A percentile compares a stretch with the other conserved stretches of the same genome.
Evolutionary conservation across 495 filamentous ascomycete genomes (phyloP).

Genomic region (Sabuloglossum arenarium): DNA sequence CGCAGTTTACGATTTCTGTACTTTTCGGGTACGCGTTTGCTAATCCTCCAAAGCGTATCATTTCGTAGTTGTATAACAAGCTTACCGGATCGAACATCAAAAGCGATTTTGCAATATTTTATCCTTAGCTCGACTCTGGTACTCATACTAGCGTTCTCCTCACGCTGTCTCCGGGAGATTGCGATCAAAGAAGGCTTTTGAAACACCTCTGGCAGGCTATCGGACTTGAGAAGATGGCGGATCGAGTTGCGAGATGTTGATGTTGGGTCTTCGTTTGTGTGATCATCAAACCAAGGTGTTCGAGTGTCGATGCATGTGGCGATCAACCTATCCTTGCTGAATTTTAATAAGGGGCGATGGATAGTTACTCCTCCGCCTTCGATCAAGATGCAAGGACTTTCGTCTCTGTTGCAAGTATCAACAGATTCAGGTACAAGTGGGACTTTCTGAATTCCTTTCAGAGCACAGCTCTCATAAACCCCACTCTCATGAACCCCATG

Average conservation of each 20-base stretch:
- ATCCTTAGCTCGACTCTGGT: slow-evolving; percentile 8
- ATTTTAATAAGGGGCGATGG: slow-evolving; percentile 52
- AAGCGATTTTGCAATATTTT: background rate
- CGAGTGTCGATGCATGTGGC: slow-evolving; percentile 45
- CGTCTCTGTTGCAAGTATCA: background rate
- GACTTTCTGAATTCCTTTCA: too few relatives aligned
- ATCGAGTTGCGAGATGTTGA: slow-evolving; percentile 65
- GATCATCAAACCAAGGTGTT: slow-evolving; percentile 62
- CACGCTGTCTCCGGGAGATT: slow-evolving; percentile 17
- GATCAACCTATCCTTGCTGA: slow-evolving; percentile 48
- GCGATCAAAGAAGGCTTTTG: slow-evolving; percentile 39
- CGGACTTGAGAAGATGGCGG: slow-evolving; percentile 35
- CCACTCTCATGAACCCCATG: slow-evolving; percentile 53
- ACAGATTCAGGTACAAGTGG: too few relatives aligned
- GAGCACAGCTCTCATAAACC: slow-evolving; percentile 7
- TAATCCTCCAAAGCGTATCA: background rate
- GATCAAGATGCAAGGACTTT: slow-evolving; percentile 11
- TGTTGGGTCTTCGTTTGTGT: slow-evolving; percentile 63
- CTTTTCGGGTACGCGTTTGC: background rate
- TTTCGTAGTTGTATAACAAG: background rate
- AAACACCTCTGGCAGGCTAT: slow-evolving; percentile 47
- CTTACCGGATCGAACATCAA: slow-evolving; percentile 4
- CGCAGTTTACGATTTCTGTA: background rate
- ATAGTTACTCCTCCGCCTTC: slow-evolving; percentile 52
- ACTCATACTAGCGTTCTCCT: background rate